These are phyloP conservation scores for Aspergillus flavus DNA, from an alignment of 2,329 filamentous ascomycete genomes.

Conservation along the genomic window DNA sequence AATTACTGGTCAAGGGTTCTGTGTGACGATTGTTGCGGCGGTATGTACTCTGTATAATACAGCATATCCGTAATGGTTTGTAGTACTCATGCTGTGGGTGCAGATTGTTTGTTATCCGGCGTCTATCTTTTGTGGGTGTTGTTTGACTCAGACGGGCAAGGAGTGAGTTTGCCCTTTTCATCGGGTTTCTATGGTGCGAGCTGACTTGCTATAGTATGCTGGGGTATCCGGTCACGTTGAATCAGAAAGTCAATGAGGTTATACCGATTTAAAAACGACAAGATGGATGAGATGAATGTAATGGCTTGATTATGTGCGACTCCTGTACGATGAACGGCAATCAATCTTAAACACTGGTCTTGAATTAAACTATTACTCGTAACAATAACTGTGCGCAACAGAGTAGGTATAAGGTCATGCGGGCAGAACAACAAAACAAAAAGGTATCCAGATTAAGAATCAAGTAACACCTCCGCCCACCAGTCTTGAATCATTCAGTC, in stretches of 20 bases:
- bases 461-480: slow-evolving; percentile 10
- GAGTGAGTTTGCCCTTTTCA: slow-evolving; percentile 44
- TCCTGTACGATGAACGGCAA: not conserved
- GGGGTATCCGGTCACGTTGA: slow-evolving; percentile 55
- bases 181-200: not conserved
- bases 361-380: slow-evolving; percentile 5
- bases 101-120: slow-evolving; percentile 59
- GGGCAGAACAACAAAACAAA: slow-evolving; percentile 16
- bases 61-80: not conserved
- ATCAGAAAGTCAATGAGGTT: slow-evolving; percentile 52
- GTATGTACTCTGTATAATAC: slow-evolving; percentile 45
- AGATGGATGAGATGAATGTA: not conserved
- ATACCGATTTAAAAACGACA: slow-evolving; percentile 41
- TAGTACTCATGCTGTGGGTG: not conserved
- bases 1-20: slow-evolving; percentile 40
- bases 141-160: slow-evolving; percentile 56
- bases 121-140: slow-evolving; percentile 60
- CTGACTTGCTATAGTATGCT: slow-evolving; percentile 48
- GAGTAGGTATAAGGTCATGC: slow-evolving; percentile 4
- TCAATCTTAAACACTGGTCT: not conserved
- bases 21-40: slow-evolving; percentile 51
- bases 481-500: slow-evolving; percentile 14
- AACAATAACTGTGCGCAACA: not conserved
- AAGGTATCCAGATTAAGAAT: slow-evolving; percentile 28
- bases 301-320: not conserved